These are phyloP conservation scores for Lactifluus piperatus DNA, from an alignment of 768 basidiomycete species.

Conservation along the genomic window DNA sequence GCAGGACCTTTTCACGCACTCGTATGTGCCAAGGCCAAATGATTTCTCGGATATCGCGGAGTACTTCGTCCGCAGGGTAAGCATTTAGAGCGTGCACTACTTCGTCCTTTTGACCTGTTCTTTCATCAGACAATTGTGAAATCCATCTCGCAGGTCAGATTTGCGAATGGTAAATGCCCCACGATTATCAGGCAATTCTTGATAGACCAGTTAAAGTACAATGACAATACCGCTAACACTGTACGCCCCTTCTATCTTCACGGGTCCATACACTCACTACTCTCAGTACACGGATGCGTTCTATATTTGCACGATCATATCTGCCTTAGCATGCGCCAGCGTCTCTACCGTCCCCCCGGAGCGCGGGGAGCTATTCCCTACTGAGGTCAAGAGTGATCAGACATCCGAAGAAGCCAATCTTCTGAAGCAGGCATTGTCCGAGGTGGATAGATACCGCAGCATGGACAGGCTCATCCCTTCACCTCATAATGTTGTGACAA, in stretches of 20 bases:
- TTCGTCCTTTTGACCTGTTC: neutral
- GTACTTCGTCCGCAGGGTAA: constrained; percentile 91
- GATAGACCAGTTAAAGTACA: constrained; percentile 88
- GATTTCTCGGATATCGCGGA: constrained; percentile 87
- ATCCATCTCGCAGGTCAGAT: constrained; percentile 79
- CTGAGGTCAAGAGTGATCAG: constrained; percentile 57
- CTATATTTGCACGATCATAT: constrained; percentile 81
- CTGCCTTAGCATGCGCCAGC: constrained; percentile 70
- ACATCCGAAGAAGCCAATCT: constrained; percentile 61
- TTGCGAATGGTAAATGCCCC: constrained; percentile 80
- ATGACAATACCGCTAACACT: constrained; percentile 87
- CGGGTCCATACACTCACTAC: constrained; percentile 3
- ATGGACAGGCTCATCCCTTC: constrained; percentile 96
- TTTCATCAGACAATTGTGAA: constrained; percentile 59
- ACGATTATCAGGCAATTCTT: constrained; percentile 80
- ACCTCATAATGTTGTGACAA: constrained; percentile 86
- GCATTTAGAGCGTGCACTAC: constrained; percentile 18
- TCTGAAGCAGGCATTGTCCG: constrained; percentile 64
- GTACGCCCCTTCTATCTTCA: constrained; percentile 38
- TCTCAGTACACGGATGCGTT: constrained; percentile 81
- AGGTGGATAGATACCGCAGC: constrained; percentile 85
- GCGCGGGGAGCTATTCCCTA: constrained; percentile 65
- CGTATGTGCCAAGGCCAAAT: constrained; percentile 91
- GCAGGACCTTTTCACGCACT: constrained; percentile 78
- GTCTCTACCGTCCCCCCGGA: constrained; percentile 73